A percentile compares a stretch with the other conserved stretches of the same genome.
phyloP scores from a whole-genome alignment of 768 basidiomycete species.

The Leccinum ochraceum region DNA sequence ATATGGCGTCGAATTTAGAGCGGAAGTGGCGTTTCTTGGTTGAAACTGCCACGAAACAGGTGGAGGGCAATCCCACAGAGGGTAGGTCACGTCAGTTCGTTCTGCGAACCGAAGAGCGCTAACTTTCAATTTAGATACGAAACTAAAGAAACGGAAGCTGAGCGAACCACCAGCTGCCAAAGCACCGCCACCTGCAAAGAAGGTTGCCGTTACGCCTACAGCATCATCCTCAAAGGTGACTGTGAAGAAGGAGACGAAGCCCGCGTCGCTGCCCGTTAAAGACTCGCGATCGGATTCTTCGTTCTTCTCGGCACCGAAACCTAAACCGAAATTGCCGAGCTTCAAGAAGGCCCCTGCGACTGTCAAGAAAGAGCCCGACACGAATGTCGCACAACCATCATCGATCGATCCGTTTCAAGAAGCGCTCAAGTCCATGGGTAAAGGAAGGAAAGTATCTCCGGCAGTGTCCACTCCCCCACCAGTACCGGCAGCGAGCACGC shows the following conservation, averaged over 20 bases:
- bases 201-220: conserved; percentile 46
- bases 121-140: conserved; percentile 43
- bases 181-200: conserved; percentile 63
- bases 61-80: conserved; percentile 49
- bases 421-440: conserved; percentile 73
- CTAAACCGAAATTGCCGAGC: conserved; percentile 79
- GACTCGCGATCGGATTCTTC: conserved; percentile 85
- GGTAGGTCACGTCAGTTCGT: conserved; percentile 69
- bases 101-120: conserved; percentile 27
- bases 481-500: conserved; percentile 30
- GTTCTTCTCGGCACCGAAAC: conserved; percentile 86
- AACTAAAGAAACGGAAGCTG: conserved; percentile 75
- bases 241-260: conserved; percentile 60
- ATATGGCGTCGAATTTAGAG: conserved; percentile 89
- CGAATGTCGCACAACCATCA: conserved; percentile 72
- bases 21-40: conserved; percentile 76
- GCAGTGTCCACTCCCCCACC: conserved; percentile 58
- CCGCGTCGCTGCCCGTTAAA: conserved; percentile 47
- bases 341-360: conserved; percentile 75
- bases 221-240: conserved; percentile 30
- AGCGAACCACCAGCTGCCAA: conserved; percentile 50
- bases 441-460: conserved; percentile 61
- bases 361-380: conserved; percentile 52
- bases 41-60: conserved; percentile 48
- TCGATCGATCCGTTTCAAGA: conserved; percentile 83